A percentile compares a stretch with the other conserved stretches of the same genome.
phyloP scores from a whole-genome alignment of 2,329 filamentous ascomycete genomes.

The Nothophaeocryptopus gaeumannii region DNA sequence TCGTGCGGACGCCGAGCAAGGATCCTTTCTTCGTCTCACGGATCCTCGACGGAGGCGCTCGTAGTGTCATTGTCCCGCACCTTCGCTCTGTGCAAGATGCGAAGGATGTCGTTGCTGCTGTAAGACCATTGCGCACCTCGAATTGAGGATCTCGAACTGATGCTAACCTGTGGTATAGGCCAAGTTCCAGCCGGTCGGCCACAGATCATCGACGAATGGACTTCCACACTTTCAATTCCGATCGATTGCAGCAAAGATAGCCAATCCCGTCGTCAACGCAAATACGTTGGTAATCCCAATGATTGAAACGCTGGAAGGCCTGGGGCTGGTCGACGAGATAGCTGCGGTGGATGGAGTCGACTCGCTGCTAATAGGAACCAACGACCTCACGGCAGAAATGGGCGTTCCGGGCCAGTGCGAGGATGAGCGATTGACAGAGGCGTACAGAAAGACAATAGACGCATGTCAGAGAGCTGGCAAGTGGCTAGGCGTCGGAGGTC shows the following conservation, averaged over 20 bases:
- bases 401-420: constrained; percentile 45
- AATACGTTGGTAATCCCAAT: constrained; percentile 44
- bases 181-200: constrained; percentile 41
- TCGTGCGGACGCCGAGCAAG: constrained; percentile 44
- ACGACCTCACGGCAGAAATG: constrained; percentile 46
- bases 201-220: constrained; percentile 38
- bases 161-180: constrained; percentile 7
- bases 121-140: neutral
- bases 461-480: constrained; percentile 43
- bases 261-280: constrained; percentile 37
- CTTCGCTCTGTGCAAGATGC: constrained; percentile 40
- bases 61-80: constrained; percentile 44
- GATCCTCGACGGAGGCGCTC: constrained; percentile 43
- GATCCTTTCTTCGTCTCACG: constrained; percentile 40
- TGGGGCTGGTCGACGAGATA: constrained; percentile 43
- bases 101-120: constrained; percentile 37
- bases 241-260: constrained; percentile 34
- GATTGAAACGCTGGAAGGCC: constrained; percentile 42
- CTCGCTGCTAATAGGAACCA: constrained; percentile 44
- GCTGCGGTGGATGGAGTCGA: constrained; percentile 45
- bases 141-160: neutral
- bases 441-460: constrained; percentile 36
- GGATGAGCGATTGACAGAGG: constrained; percentile 32
- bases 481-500: constrained; percentile 42
- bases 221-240: constrained; percentile 39